phyloP scores from a whole-genome alignment of 345 rosid species.

The Melaleuca quinquenervia region DNA sequence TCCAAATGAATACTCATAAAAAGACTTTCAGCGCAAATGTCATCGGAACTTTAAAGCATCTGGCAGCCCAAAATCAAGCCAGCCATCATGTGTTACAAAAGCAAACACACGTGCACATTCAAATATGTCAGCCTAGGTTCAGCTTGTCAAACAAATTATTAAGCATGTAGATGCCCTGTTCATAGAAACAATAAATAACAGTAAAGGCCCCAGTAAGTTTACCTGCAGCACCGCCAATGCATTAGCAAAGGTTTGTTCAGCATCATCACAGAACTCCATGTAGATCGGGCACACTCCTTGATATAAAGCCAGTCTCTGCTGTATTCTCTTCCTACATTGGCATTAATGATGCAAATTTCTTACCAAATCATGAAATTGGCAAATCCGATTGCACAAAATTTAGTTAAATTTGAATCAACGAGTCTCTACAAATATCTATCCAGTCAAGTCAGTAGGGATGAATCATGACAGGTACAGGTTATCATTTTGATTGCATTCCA shows the following conservation, averaged over 20 bases:
- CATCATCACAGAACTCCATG: conserved; percentile 91
- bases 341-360: conserved; percentile 2
- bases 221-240: conserved; percentile 75
- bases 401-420: background rate
- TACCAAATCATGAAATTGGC: background rate
- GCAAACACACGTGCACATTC: background rate
- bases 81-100: background rate
- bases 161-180: background rate
- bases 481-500: background rate
- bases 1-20: background rate
- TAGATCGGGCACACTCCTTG: conserved; percentile 92
- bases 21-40: background rate
- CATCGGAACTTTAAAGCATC: background rate
- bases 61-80: background rate
- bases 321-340: conserved; percentile 64
- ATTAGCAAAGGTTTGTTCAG: conserved; percentile 73
- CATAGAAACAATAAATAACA: background rate
- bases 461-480: background rate
- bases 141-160: background rate
- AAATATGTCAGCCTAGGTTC: background rate
- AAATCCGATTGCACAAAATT: background rate
- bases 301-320: conserved; percentile 82
- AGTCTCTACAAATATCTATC: background rate
- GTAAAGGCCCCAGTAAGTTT: background rate
- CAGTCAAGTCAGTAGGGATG: background rate